These are phyloP conservation scores for Termitomyces sp. DNA, from an alignment of 768 basidiomycete genomes.

Conservation along the genomic window DNA sequence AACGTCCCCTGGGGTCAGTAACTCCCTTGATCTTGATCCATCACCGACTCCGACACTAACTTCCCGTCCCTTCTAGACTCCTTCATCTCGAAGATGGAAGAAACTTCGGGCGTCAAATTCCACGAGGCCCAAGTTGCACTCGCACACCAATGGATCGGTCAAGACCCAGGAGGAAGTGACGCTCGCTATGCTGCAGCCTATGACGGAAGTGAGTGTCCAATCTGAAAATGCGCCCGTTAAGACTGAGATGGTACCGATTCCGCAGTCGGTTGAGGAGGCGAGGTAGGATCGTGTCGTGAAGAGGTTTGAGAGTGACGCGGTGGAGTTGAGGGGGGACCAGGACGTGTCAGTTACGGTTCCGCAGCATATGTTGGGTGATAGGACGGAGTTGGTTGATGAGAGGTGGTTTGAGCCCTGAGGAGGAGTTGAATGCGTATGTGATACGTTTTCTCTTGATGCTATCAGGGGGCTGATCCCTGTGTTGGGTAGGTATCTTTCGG, in stretches of 20 bases:
- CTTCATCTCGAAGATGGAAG: too few species aligned
- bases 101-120: too few species aligned
- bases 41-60: too few species aligned
- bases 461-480: too few species aligned
- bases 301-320: conserved; percentile 57
- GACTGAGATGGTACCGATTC: conserved; percentile 66
- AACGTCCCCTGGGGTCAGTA: too few species aligned
- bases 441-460: conserved; percentile 14
- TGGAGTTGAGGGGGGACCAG: conserved; percentile 51
- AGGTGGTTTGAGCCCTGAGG: conserved; percentile 79
- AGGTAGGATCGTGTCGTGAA: too few species aligned
- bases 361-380: conserved; percentile 74
- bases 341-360: conserved; percentile 73
- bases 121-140: too few species aligned
- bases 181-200: conserved; percentile 43
- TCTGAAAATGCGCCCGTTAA: conserved; percentile 50
- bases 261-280: conserved; percentile 61
- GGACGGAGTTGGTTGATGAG: conserved; percentile 66
- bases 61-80: too few species aligned
- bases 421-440: conserved; percentile 77
- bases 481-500: conserved; percentile 65
- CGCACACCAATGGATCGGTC: too few species aligned
- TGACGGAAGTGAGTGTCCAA: conserved; percentile 44
- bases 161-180: too few species aligned
- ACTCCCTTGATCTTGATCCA: too few species aligned